Evolutionary conservation across 1,139 yeast species (phyloP).

Genomic region (Martiniozyma asiatica): DNA sequence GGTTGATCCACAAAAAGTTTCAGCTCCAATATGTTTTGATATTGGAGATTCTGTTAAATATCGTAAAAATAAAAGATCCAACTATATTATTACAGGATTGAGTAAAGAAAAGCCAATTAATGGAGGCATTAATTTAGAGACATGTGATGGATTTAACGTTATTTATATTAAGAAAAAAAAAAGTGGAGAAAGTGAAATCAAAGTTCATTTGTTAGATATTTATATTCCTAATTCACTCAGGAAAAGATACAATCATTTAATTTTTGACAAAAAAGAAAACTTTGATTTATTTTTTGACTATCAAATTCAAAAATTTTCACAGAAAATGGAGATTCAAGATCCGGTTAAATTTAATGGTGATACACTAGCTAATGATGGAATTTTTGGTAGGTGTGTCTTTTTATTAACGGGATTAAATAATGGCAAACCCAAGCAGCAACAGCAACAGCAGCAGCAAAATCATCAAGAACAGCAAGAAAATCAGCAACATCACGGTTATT

Average conservation of each 20-base stretch:
- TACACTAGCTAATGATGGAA: too few species aligned
- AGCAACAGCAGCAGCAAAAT: too few species aligned
- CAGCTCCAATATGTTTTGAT: conserved; percentile 26
- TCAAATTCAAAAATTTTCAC: too few species aligned
- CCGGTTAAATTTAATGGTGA: too few species aligned
- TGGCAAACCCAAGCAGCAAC: too few species aligned
- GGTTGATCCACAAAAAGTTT: conserved; percentile 7
- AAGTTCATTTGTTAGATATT: conserved; percentile 7
- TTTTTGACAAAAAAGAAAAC: conserved; percentile 13
- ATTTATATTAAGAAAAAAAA: conserved; percentile 24
- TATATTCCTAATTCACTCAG: conserved; percentile 6
- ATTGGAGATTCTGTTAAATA: conserved; percentile 30
- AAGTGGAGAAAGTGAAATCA: conserved; percentile 3
- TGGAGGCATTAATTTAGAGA: conserved; percentile 27
- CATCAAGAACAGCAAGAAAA: too few species aligned
- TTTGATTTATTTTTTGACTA: conserved; percentile 11
- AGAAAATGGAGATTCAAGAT: too few species aligned
- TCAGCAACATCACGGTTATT: too few species aligned
- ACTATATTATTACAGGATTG: conserved; percentile 34
- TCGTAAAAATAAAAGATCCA: conserved; percentile 19
- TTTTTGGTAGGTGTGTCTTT: too few species aligned
- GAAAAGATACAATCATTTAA: conserved; percentile 9
- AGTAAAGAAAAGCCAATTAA: conserved; percentile 15
- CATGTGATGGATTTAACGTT: conserved; percentile 44
- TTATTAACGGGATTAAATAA: too few species aligned